Conservation (phyloP, 2,329 filamentous ascomycete genomes). For the Sarocladium kiliense region DNA sequence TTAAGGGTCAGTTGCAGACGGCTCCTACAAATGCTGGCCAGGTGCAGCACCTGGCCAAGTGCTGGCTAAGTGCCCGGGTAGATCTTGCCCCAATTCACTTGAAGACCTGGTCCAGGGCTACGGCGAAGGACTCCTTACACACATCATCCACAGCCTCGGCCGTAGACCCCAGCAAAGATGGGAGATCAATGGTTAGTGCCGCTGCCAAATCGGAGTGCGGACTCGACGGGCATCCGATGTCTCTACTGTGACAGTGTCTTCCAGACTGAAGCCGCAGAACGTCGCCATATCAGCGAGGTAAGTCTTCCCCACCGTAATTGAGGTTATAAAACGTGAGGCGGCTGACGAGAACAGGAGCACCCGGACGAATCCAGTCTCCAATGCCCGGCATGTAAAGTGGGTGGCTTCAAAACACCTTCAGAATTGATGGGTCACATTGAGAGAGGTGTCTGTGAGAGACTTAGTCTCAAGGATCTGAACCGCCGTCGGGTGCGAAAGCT, state of each 20-base stretch:
- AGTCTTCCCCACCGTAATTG: conserved; percentile 8
- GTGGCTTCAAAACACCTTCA: conserved; percentile 30
- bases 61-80: too few species aligned
- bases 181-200: not conserved
- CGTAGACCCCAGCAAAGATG: too few species aligned
- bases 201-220: not conserved
- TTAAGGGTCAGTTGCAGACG: too few species aligned
- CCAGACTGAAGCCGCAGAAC: conserved; percentile 23
- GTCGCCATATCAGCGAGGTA: conserved; percentile 31
- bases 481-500: conserved; percentile 30
- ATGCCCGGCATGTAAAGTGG: conserved; percentile 41
- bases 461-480: conserved; percentile 28
- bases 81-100: too few species aligned
- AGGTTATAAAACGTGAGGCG: not conserved
- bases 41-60: too few species aligned
- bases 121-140: too few species aligned
- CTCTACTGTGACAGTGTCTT: conserved; percentile 31
- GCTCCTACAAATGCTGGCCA: too few species aligned
- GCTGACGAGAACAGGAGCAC: not conserved
- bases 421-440: conserved; percentile 42
- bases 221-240: not conserved
- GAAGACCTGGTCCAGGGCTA: too few species aligned
- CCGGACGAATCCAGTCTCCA: conserved; percentile 19
- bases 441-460: conserved; percentile 28
- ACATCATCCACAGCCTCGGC: too few species aligned